A percentile compares a stretch with the other conserved stretches of the same genome.
Evolutionary conservation across 257 asterid genomes (phyloP).

Genomic region (Solanum arcanum): DNA sequence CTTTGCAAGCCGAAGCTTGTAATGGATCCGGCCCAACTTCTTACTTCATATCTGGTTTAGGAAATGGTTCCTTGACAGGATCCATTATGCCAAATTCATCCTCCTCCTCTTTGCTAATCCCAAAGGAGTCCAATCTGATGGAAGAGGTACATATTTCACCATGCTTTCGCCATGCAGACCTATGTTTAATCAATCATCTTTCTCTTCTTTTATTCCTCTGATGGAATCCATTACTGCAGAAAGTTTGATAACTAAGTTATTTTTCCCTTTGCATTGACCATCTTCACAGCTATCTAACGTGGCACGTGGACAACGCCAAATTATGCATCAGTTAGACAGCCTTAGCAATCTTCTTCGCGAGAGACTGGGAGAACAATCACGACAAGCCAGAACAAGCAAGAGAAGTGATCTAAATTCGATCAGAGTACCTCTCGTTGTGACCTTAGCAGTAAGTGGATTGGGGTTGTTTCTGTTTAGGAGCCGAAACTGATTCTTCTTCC

Average conservation of each 20-base stretch:
- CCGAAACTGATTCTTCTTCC: slow-evolving; percentile 11
- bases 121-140: slow-evolving; percentile 52
- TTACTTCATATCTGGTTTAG: slow-evolving; percentile 69
- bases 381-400: slow-evolving; percentile 4
- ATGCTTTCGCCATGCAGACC: neutral
- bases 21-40: slow-evolving; percentile 87
- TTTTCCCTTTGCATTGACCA: neutral
- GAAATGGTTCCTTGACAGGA: slow-evolving; percentile 75
- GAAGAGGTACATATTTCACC: slow-evolving; percentile 59
- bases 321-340: slow-evolving; percentile 67
- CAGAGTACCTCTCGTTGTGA: slow-evolving; percentile 8
- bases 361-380: slow-evolving; percentile 8
- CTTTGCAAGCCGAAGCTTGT: slow-evolving; percentile 46
- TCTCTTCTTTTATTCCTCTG: neutral
- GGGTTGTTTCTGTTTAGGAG: slow-evolving; percentile 26
- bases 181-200: neutral
- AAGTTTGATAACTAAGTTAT: neutral
- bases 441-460: slow-evolving; percentile 23
- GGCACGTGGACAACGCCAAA: slow-evolving; percentile 71
- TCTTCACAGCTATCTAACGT: slow-evolving; percentile 45
- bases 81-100: slow-evolving; percentile 55
- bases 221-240: neutral
- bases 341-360: slow-evolving; percentile 44
- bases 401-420: slow-evolving; percentile 8
- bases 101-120: slow-evolving; percentile 64